A percentile compares a stretch with the other conserved stretches of the same genome.
Evolutionary conservation across 345 rosid species (phyloP).

Genomic region (Leavenworthia alabamica): DNA sequence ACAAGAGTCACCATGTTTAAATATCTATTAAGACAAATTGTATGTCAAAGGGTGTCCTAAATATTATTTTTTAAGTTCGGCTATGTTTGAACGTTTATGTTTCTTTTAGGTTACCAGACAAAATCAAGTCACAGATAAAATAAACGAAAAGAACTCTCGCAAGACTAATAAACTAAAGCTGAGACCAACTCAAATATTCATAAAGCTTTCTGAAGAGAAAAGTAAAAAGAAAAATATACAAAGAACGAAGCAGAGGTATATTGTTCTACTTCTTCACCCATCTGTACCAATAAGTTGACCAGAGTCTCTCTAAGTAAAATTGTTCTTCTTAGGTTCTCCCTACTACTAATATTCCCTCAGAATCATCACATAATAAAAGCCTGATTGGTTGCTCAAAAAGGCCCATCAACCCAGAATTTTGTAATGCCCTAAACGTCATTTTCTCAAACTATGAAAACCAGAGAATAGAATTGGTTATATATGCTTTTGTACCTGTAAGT

Average conservation of each 20-base stretch:
- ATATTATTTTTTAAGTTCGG: background rate
- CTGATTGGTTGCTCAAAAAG: conserved; percentile 33
- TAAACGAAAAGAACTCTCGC: background rate
- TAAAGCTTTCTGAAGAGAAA: conserved; percentile 13
- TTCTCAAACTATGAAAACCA: conserved; percentile 11
- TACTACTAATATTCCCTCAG: conserved; percentile 25
- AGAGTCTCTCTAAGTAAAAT: conserved; percentile 17
- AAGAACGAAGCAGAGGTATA: conserved; percentile 18
- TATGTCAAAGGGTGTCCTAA: background rate
- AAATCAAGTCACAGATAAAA: background rate
- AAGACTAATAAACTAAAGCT: conserved; percentile 1
- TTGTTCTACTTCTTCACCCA: conserved; percentile 21
- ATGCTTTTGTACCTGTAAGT: conserved; percentile 16
- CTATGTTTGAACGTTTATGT: conserved; percentile 1
- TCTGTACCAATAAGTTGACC: conserved; percentile 28
- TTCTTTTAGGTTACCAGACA: no score
- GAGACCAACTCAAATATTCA: conserved; percentile 13
- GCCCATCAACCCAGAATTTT: conserved; percentile 17
- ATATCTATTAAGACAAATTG: background rate
- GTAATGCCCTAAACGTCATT: conserved; percentile 17
- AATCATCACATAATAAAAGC: conserved; percentile 27
- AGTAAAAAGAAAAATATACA: conserved; percentile 12
- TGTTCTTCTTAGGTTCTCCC: no score
- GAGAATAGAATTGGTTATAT: conserved; percentile 1
- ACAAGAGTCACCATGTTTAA: conserved; percentile 55